Percentiles rank a stretch among this genome's conserved stretches.
Conservation (phyloP, 139 green algal genomes). For the Eudorina sp. region DNA sequence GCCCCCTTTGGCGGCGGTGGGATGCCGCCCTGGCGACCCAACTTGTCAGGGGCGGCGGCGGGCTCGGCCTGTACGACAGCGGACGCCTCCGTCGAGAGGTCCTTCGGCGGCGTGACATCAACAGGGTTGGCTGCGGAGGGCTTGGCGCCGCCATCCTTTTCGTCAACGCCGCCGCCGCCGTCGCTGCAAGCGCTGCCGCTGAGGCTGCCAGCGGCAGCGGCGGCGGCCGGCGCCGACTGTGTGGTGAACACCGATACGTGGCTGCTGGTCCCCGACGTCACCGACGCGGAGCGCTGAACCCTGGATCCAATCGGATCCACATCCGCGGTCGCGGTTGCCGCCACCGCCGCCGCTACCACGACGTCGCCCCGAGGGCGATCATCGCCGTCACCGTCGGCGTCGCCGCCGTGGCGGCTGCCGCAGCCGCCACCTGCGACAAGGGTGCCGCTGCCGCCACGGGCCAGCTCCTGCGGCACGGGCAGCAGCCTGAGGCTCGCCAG, state of each 20-base stretch:
- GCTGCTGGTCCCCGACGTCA: neutral
- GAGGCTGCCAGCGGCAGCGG: neutral
- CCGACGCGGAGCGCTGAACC: neutral
- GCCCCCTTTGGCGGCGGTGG: no score
- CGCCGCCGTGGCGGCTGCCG: neutral
- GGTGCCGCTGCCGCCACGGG: no score
- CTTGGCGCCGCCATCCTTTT: neutral
- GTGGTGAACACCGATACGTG: neutral
- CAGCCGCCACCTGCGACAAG: neutral
- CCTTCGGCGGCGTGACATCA: no score
- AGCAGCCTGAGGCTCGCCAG: neutral
- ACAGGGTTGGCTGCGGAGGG: neutral
- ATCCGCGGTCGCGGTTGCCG: neutral
- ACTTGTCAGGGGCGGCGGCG: no score
- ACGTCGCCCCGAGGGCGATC: no score
- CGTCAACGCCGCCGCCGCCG: neutral
- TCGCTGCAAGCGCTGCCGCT: neutral
- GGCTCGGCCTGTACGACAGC: slow-evolving; percentile 4
- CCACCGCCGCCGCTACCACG: neutral
- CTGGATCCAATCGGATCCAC: neutral
- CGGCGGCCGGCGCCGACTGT: neutral
- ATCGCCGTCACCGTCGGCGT: neutral
- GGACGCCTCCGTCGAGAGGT: neutral
- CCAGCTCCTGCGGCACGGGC: neutral
- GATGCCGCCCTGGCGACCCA: no score